Conservation (phyloP, 192 early-diverging fungal species). For the Coemansia furcata region DNA sequence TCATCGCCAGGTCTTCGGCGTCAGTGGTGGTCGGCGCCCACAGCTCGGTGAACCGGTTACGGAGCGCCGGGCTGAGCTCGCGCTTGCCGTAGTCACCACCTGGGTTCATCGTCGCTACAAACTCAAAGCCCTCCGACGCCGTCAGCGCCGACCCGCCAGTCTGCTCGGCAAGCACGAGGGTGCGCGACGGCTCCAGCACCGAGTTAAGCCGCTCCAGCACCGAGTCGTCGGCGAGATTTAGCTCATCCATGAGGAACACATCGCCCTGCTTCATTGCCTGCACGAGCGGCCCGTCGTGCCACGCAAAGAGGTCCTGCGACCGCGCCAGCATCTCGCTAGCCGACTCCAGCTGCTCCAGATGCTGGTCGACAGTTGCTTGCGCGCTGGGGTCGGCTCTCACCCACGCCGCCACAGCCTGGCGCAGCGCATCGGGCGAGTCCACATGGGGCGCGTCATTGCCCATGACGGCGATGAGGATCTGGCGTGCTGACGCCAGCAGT, state of each 20-base stretch:
- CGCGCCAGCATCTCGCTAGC: slow-evolving; percentile 27
- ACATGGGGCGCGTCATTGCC: neutral
- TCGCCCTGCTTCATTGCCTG: slow-evolving; percentile 84
- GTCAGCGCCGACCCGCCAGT: slow-evolving; percentile 64
- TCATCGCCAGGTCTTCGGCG: slow-evolving; percentile 67
- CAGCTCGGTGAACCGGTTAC: slow-evolving; percentile 97
- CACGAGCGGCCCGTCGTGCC: slow-evolving; percentile 95
- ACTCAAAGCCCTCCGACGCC: slow-evolving; percentile 73
- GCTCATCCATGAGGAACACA: slow-evolving; percentile 95
- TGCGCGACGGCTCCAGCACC: slow-evolving; percentile 84
- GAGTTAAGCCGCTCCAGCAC: slow-evolving; percentile 95
- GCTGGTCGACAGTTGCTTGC: slow-evolving; percentile 1
- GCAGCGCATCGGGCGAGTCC: slow-evolving; percentile 20
- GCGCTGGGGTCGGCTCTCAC: slow-evolving; percentile 12
- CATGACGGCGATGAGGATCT: slow-evolving; percentile 28
- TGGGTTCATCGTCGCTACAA: slow-evolving; percentile 99
- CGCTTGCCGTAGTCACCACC: slow-evolving; percentile 99
- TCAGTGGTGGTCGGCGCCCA: slow-evolving; percentile 91
- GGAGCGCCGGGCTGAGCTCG: slow-evolving; percentile 93
- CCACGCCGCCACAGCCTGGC: slow-evolving; percentile 11
- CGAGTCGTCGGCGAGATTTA: slow-evolving; percentile 97
- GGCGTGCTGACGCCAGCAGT: slow-evolving; percentile 53
- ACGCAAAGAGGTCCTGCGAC: slow-evolving; percentile 78
- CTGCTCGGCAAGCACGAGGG: slow-evolving; percentile 89
- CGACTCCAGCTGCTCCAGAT: slow-evolving; percentile 8